These are phyloP conservation scores for Salvia sclarea DNA, from an alignment of 305 asterid species.

Conservation along the genomic window DNA sequence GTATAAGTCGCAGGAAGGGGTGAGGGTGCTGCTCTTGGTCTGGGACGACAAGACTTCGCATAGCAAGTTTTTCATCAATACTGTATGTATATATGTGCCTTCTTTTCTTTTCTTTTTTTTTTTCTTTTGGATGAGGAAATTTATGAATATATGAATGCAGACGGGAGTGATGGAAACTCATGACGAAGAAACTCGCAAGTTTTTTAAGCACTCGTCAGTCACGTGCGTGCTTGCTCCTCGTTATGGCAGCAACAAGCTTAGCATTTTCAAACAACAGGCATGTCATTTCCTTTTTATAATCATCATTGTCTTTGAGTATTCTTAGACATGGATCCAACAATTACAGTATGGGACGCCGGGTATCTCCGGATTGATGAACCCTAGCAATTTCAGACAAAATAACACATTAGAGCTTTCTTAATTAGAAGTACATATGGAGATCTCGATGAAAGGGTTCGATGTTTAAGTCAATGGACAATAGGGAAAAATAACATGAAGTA, in stretches of 20 bases:
- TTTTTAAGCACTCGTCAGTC: conserved; percentile 91
- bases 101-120: not conserved
- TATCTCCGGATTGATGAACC: too few relatives aligned
- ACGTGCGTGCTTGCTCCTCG: conserved; percentile 91
- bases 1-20: conserved; percentile 96
- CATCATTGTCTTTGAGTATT: conserved; percentile 18
- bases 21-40: conserved; percentile 80
- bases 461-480: too few relatives aligned
- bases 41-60: conserved; percentile 99
- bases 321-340: too few relatives aligned
- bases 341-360: too few relatives aligned
- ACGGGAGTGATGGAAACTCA: conserved; percentile 95
- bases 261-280: conserved; percentile 99
- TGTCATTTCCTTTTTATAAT: conserved; percentile 45
- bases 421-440: too few relatives aligned
- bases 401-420: too few relatives aligned
- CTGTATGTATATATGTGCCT: conserved; percentile 37
- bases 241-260: conserved; percentile 90
- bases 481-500: too few relatives aligned
- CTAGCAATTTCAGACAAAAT: too few relatives aligned
- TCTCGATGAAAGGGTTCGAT: too few relatives aligned
- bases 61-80: conserved; percentile 77
- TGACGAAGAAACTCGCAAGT: conserved; percentile 92
- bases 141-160: too few relatives aligned
- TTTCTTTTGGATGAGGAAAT: too few relatives aligned